phyloP scores from a whole-genome alignment of 192 early-diverging fungal species.

The Diversispora eburnea region DNA sequence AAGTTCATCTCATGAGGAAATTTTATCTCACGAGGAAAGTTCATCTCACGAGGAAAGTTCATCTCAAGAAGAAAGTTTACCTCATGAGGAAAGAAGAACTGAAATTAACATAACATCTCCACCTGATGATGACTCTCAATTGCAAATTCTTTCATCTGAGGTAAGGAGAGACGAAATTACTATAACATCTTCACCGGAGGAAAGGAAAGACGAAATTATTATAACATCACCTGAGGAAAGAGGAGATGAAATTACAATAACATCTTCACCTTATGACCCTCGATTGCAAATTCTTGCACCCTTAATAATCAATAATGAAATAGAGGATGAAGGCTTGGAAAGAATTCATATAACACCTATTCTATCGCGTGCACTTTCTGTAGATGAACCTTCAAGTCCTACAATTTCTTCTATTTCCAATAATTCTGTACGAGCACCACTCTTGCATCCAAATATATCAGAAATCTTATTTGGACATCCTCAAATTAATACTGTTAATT shows the following conservation, averaged over 20 bases:
- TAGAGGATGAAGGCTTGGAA: too few species aligned
- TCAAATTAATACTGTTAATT: background rate
- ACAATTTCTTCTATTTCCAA: background rate
- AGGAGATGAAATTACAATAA: background rate
- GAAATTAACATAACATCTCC: too few species aligned
- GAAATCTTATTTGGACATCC: background rate
- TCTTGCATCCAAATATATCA: background rate
- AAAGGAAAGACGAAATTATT: too few species aligned
- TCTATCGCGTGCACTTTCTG: background rate
- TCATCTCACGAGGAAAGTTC: background rate
- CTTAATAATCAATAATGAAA: background rate
- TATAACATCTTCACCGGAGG: too few species aligned
- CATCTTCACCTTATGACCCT: background rate
- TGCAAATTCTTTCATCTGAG: too few species aligned
- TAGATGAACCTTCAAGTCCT: constrained; percentile 7
- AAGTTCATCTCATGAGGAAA: background rate
- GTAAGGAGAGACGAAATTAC: too few species aligned
- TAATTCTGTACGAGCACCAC: background rate
- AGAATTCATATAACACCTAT: background rate
- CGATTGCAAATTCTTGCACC: background rate
- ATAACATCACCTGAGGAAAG: background rate
- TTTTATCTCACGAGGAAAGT: background rate
- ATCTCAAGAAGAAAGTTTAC: background rate
- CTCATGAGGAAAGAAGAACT: too few species aligned
- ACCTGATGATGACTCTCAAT: too few species aligned